A percentile compares a stretch with the other conserved stretches of the same genome.
Evolutionary conservation across 176 grass and related monocot species (phyloP).

Genomic region (Aechmea fasciata): DNA sequence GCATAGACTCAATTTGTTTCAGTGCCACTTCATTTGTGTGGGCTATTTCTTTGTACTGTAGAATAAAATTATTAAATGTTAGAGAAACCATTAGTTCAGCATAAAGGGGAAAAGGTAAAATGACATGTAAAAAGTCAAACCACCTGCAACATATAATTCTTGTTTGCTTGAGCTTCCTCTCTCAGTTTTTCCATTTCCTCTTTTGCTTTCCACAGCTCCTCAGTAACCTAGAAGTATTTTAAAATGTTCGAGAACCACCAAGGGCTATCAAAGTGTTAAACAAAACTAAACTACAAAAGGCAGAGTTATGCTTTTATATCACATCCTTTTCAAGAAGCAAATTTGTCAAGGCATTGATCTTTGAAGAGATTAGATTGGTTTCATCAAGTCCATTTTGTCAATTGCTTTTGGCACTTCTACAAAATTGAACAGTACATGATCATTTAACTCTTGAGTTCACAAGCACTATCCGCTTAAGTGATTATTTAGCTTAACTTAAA

Average conservation of each 20-base stretch:
- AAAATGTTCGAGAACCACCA: constrained; percentile 4
- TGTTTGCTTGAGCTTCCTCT: constrained; percentile 86
- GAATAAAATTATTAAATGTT: constrained; percentile 11
- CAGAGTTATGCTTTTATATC: too few relatives aligned
- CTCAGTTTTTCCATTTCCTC: constrained; percentile 82
- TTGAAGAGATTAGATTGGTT: too few relatives aligned
- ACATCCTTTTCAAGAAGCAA: too few relatives aligned
- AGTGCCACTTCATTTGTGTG: constrained; percentile 79
- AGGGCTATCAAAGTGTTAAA: neutral
- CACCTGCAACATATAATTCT: constrained; percentile 96
- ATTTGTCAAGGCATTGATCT: too few relatives aligned
- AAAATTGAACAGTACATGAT: too few relatives aligned
- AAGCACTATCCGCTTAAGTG: too few relatives aligned
- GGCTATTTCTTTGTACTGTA: constrained; percentile 97
- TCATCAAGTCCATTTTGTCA: too few relatives aligned
- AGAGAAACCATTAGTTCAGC: constrained; percentile 13
- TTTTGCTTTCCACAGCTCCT: constrained; percentile 61
- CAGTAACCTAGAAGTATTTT: constrained; percentile 37
- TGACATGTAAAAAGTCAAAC: neutral
- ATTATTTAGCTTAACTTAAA: too few relatives aligned
- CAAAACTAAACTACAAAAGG: neutral
- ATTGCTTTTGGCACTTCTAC: too few relatives aligned
- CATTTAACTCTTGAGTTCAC: too few relatives aligned
- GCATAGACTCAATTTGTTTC: constrained; percentile 81
- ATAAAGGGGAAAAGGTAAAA: constrained; percentile 7